Percentiles rank a stretch among this genome's conserved stretches.
phyloP scores from a whole-genome alignment of 2,329 filamentous ascomycete genomes.

The Trichoderma simmonsii region DNA sequence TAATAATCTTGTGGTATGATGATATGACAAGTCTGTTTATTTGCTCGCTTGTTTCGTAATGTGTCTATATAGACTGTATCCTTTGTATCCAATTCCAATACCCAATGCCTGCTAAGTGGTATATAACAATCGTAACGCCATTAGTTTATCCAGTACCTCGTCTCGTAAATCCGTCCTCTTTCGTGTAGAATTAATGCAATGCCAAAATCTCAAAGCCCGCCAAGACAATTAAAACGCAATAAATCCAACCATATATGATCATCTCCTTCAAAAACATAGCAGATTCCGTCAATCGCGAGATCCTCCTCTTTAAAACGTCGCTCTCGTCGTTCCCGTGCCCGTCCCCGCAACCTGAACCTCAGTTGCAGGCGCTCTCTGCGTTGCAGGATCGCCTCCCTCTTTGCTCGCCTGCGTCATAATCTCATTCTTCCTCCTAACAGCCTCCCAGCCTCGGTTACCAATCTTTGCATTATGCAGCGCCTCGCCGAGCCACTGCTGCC shows the following conservation, averaged over 20 bases:
- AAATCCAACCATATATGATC: background rate
- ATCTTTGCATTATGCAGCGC: conserved; percentile 41
- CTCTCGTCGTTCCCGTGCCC: conserved; percentile 18
- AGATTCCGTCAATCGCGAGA: background rate
- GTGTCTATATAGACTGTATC: background rate
- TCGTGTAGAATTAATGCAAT: background rate
- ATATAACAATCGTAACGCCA: background rate
- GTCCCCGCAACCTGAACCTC: conserved; percentile 23
- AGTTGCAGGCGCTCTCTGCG: conserved; percentile 31
- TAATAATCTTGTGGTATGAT: background rate
- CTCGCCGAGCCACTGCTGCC: conserved; percentile 52
- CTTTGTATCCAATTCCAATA: background rate
- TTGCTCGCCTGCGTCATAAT: conserved; percentile 40
- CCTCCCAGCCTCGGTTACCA: conserved; percentile 39
- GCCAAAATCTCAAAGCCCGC: background rate
- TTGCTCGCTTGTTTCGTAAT: background rate
- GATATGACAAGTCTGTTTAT: no score
- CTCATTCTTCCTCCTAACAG: conserved; percentile 48
- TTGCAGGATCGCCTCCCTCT: conserved; percentile 27
- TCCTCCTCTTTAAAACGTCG: conserved; percentile 23
- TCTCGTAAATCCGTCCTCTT: background rate
- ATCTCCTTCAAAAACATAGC: background rate
- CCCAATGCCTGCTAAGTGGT: background rate
- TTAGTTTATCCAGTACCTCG: background rate
- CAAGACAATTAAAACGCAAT: background rate